Conservation (phyloP, 2,329 filamentous ascomycete genomes). For the Verticillium nubilum region DNA sequence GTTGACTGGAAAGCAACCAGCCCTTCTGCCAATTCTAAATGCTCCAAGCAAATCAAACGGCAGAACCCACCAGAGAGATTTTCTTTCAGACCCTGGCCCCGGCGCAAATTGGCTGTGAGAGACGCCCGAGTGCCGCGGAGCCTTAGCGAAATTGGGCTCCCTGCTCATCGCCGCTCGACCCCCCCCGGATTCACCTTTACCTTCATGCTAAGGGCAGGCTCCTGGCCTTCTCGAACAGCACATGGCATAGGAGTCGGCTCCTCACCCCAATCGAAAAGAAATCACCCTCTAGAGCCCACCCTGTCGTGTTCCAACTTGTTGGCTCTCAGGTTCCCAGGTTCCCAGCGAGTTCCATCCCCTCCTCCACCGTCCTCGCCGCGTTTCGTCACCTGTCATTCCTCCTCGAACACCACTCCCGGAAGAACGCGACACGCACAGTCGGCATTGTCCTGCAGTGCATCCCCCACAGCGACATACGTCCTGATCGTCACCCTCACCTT, state of each 20-base stretch:
- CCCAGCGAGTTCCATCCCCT: conserved; percentile 1
- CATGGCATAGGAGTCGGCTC: conserved; percentile 12
- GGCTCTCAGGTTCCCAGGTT: background rate
- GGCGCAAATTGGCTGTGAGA: conserved; percentile 22
- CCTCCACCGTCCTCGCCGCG: conserved; percentile 3
- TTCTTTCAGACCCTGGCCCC: conserved; percentile 11
- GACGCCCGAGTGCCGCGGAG: conserved; percentile 21
- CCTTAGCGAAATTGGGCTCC: conserved; percentile 33
- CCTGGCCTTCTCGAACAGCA: conserved; percentile 6
- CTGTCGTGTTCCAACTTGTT: conserved; percentile 7
- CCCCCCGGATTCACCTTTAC: conserved; percentile 19
- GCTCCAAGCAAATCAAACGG: conserved; percentile 1
- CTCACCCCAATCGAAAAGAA: conserved; percentile 7
- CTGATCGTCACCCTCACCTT: background rate
- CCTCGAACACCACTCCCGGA: background rate
- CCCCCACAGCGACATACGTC: background rate
- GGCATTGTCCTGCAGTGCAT: background rate
- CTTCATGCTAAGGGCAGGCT: conserved; percentile 27
- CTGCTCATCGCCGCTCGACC: conserved; percentile 16
- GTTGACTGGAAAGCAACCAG: background rate
- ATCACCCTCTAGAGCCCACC: background rate
- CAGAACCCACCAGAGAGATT: conserved; percentile 2
- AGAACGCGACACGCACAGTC: background rate
- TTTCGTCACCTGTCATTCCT: conserved; percentile 4
- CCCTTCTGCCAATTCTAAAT: background rate